Conservation (phyloP, 1,284 basidiomycete genomes). For the Cryptococcus hybrid region DNA sequence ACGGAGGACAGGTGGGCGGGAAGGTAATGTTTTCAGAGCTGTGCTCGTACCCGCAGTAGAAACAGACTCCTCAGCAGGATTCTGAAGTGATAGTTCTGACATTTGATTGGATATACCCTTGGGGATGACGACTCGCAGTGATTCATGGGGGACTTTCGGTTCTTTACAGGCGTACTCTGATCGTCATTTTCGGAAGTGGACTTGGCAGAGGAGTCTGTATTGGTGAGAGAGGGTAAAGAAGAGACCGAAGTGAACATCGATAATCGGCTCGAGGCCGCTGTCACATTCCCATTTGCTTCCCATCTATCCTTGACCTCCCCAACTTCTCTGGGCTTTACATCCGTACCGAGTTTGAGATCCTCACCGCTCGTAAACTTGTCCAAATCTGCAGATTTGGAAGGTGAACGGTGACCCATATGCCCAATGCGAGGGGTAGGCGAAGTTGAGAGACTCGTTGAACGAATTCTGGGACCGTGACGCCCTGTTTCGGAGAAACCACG, state of each 20-base stretch:
- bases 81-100: not conserved
- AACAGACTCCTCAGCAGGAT: not conserved
- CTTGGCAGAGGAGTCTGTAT: not conserved
- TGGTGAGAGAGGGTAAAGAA: not conserved
- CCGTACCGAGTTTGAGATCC: not conserved
- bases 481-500: slow-evolving; percentile 16
- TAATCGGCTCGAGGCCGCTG: slow-evolving; percentile 5
- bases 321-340: not conserved
- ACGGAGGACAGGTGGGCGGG: not conserved
- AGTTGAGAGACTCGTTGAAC: slow-evolving; percentile 36
- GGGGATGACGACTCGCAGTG: not conserved
- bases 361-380: slow-evolving; percentile 35
- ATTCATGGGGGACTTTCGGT: not conserved
- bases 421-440: slow-evolving; percentile 27
- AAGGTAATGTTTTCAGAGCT: not conserved
- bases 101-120: not conserved
- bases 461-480: slow-evolving; percentile 16
- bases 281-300: not conserved
- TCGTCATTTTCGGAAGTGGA: not conserved
- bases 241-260: slow-evolving; percentile 12
- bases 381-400: slow-evolving; percentile 43
- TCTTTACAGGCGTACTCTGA: not conserved
- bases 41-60: not conserved
- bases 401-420: slow-evolving; percentile 24
- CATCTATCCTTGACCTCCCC: no score